Evolutionary conservation across 78 protist genomes (phyloP).

Genomic region (Paulinella micropora): DNA sequence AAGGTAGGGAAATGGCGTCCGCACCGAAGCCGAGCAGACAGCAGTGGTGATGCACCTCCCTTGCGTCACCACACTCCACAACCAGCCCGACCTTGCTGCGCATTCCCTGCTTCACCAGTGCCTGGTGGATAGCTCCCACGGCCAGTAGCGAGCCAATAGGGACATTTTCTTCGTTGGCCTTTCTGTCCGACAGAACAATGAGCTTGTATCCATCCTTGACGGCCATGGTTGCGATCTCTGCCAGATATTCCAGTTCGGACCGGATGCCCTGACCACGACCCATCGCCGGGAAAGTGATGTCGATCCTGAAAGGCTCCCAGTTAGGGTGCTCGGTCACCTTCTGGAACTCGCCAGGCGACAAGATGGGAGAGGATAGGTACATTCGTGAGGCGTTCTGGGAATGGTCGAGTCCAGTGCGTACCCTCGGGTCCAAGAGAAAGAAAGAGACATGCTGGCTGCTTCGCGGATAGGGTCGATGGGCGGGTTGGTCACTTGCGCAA

Average conservation of each 20-base stretch:
- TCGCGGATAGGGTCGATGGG: constrained; percentile 79
- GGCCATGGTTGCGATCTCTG: constrained; percentile 23
- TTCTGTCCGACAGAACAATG: constrained; percentile 48
- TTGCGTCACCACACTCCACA: constrained; percentile 46
- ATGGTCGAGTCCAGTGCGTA: constrained; percentile 29
- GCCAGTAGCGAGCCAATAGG: constrained; percentile 49
- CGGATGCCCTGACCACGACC: constrained; percentile 27
- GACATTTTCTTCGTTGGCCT: background rate
- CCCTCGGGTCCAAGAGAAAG: constrained; percentile 32
- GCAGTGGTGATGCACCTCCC: constrained; percentile 62
- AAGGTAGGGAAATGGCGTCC: constrained; percentile 64
- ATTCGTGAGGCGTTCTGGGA: background rate
- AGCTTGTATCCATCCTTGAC: constrained; percentile 33
- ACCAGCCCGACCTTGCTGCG: constrained; percentile 35
- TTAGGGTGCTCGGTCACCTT: background rate
- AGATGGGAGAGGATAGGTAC: background rate
- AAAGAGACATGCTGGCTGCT: constrained; percentile 52
- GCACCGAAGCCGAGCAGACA: constrained; percentile 65
- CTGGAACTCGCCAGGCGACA: background rate
- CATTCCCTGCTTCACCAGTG: constrained; percentile 39
- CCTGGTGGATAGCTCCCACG: constrained; percentile 59
- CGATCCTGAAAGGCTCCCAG: background rate
- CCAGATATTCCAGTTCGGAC: constrained; percentile 27
- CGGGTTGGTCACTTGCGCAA: constrained; percentile 71
- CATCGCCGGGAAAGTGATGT: constrained; percentile 16